A percentile compares a stretch with the other conserved stretches of the same genome.
Evolutionary conservation across 2,329 filamentous ascomycete genomes (phyloP).

Genomic region (Monilinia fructicola): DNA sequence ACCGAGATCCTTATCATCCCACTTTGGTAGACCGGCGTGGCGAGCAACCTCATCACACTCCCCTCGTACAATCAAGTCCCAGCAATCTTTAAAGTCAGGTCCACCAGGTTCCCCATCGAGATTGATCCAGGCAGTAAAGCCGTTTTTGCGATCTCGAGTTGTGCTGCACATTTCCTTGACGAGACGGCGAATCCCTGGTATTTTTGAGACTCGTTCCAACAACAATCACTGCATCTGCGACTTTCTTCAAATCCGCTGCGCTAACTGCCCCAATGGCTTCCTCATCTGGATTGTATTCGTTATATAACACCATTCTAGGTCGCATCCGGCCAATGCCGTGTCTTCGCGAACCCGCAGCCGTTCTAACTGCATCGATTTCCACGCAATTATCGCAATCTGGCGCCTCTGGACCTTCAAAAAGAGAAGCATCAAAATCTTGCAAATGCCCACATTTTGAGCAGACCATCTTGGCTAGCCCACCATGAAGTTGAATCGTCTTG

Average conservation of each 20-base stretch:
- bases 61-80: slow-evolving; percentile 86
- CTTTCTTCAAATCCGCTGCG: slow-evolving; percentile 76
- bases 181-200: slow-evolving; percentile 86
- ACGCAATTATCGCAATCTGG: slow-evolving; percentile 77
- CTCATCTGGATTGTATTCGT: slow-evolving; percentile 94
- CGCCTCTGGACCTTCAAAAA: slow-evolving; percentile 82
- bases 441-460: slow-evolving; percentile 88
- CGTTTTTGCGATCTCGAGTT: slow-evolving; percentile 77
- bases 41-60: slow-evolving; percentile 85
- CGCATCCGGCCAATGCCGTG: slow-evolving; percentile 89
- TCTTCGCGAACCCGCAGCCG: slow-evolving; percentile 79
- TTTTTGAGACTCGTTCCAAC: slow-evolving; percentile 92
- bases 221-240: slow-evolving; percentile 89
- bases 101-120: slow-evolving; percentile 79
- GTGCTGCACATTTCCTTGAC: slow-evolving; percentile 88
- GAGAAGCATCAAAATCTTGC: slow-evolving; percentile 69
- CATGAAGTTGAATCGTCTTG: slow-evolving; percentile 87
- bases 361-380: slow-evolving; percentile 72
- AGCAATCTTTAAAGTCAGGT: slow-evolving; percentile 85
- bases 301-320: slow-evolving; percentile 94
- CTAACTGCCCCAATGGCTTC: slow-evolving; percentile 94
- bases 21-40: slow-evolving; percentile 62
- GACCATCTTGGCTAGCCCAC: slow-evolving; percentile 92
- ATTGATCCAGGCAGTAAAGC: slow-evolving; percentile 93
- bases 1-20: slow-evolving; percentile 56